Evolutionary conservation across 2,329 filamentous ascomycete genomes (phyloP), one percentile per base, ranked within the genome.

Genomic region (Colletotrichum cuscutae): DNA sequence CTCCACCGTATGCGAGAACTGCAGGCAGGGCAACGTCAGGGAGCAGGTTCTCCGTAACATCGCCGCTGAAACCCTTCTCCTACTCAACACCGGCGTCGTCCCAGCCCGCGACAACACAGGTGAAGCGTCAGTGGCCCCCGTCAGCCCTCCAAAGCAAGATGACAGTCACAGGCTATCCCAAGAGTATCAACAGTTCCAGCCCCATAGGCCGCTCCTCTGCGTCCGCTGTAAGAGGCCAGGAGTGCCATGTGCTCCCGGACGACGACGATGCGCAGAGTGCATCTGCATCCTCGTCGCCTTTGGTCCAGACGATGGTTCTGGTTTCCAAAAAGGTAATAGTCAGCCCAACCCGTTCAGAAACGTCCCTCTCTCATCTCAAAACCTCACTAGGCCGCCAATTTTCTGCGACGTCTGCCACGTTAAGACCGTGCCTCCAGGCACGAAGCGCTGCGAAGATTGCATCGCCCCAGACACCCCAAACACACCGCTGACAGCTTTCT

Each of bases 11-110:
- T 70, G 67, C 42, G 61, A 42, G 35, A 28, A 2, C 1, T 70
- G 67, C 67, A 62, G 61, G 15, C 67, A 13, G 28, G 1, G 13
- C 24, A 70, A 70, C 4, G 24, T 70, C 58, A 52, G 58, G 19
- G 49, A 42, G 28, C 9, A 61, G 6, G 58, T 63, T 6, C 60
- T 63, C 19, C 60, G 28, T 8, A 30, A 22, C 15, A 32, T 12
- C 1, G 67, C 61, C 1, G 67, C 67, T 32, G 35, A 37, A 30
- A 61, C 53, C 1, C 53, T 65, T 5, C 28, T 53, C 6, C 37
- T n/a, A 4, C 42, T 37, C 30, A 30, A n/a, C 58, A n/a, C 12
- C 22, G 11, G 46, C 1, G 46, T 11, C 19, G 28, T n/a, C 19
- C 42, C 42, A 19, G 11, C 8, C 7, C 42, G 8, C 42, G 19